A percentile compares a stretch with the other conserved stretches of the same genome.
Conservation (phyloP, 352 stramenopile species). For the Phytopythium oedochilum region DNA sequence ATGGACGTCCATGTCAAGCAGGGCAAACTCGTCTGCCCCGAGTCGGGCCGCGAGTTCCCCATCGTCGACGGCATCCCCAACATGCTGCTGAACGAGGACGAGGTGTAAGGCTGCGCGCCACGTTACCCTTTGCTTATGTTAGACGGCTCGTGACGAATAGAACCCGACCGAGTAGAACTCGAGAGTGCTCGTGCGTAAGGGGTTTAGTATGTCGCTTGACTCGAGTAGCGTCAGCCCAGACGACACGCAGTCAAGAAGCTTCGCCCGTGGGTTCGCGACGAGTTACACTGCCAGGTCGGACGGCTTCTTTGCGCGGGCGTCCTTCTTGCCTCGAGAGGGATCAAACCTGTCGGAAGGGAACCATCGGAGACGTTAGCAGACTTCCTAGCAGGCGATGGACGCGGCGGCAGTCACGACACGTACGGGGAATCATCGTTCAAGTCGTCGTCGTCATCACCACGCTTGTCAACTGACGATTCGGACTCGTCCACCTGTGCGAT, state of each 20-base stretch:
- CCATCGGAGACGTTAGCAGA: not conserved
- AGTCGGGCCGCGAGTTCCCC: conserved; percentile 94
- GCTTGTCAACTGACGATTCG: conserved; percentile 21
- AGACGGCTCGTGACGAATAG: not conserved
- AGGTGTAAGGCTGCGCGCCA: conserved; percentile 48
- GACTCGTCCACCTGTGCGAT: conserved; percentile 53
- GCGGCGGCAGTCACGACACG: not conserved
- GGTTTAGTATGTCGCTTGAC: not conserved
- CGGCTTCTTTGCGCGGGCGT: conserved; percentile 1
- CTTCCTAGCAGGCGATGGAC: not conserved
- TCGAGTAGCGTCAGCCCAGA: not conserved
- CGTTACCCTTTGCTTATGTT: not conserved
- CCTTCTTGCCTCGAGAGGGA: not conserved
- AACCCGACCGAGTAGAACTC: not conserved
- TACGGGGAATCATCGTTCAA: conserved; percentile 4
- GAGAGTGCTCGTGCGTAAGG: not conserved
- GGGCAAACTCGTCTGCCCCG: conserved; percentile 94
- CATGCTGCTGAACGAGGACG: conserved; percentile 93
- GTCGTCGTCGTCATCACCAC: conserved; percentile 24
- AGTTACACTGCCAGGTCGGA: conserved; percentile 6
- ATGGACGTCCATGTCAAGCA: conserved; percentile 96
- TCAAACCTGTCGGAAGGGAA: not conserved
- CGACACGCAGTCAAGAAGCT: not conserved
- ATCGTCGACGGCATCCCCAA: conserved; percentile 98
- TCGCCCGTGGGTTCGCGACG: not conserved